A percentile compares a stretch with the other conserved stretches of the same genome.
Evolutionary conservation across 2,329 filamentous ascomycete species (phyloP).

Genomic region (Cytospora chrysosperma): DNA sequence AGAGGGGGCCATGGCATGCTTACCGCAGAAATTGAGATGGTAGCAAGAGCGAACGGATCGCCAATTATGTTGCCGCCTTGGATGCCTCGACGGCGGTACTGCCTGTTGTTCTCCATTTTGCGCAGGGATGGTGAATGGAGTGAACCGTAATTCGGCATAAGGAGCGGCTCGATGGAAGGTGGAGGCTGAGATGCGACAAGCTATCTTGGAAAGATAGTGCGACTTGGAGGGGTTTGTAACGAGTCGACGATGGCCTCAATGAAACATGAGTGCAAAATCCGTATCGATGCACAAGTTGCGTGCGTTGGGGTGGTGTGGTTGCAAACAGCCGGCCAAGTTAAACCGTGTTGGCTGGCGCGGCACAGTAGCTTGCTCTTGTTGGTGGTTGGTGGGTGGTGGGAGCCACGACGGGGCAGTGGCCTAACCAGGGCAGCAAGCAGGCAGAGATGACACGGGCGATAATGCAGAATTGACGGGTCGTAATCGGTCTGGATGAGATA

Average conservation of each 20-base stretch:
- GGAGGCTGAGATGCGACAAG: conserved; percentile 1
- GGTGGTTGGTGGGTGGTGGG: conserved; percentile 15
- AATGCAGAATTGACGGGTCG: neutral
- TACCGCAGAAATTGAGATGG: conserved; percentile 88
- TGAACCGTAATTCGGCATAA: conserved; percentile 75
- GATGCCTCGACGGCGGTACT: conserved; percentile 61
- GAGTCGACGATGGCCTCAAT: conserved; percentile 9
- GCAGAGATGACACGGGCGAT: neutral
- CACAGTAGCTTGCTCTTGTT: neutral
- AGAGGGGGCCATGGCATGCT: conserved; percentile 40
- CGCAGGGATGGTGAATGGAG: conserved; percentile 69
- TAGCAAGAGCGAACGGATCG: conserved; percentile 93
- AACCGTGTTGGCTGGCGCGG: conserved; percentile 9
- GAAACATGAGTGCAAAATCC: conserved; percentile 13
- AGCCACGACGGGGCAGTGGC: conserved; percentile 3
- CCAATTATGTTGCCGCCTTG: conserved; percentile 87
- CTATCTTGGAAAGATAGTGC: conserved; percentile 15
- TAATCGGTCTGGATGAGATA: neutral
- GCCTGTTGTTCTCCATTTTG: conserved; percentile 75
- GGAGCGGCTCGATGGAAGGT: conserved; percentile 28
- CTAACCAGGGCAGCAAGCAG: neutral
- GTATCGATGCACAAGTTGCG: conserved; percentile 2
- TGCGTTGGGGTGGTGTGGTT: neutral
- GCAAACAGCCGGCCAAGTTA: neutral
- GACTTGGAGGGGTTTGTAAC: neutral